Base-by-base conservation (phyloP, 2,329 filamentous ascomycete species). In the Botrytis porri region DNA sequence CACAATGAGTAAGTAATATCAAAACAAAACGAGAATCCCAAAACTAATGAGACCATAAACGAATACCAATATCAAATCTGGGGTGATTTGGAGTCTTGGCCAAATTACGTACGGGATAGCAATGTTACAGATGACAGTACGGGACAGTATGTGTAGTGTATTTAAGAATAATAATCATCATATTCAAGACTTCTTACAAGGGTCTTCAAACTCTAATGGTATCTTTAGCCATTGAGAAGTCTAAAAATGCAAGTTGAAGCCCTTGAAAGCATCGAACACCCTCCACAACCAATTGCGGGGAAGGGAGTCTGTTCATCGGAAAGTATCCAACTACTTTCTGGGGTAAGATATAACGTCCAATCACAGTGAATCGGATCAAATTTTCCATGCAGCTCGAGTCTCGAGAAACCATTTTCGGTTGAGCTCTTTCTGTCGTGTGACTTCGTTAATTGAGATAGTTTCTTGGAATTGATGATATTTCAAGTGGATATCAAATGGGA, bases 281-380 rank as follows among this genome's bases (percentile, higher is more conserved):
- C 48, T 57, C n/a, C 48, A 57, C 25, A 67, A 25, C 65, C 48
- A 57, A 67, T 67, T 57, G 65, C 35, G 48, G 64, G 64, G 64
- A 67, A 67, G 25, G 25, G 22, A 35, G 32, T 25, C 25, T 57
- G 37, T 57, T 22, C 10, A 29, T 41, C 48, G 37, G 48, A n/a
- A 57, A 57, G 65, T 57, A 57, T 57, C 37, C 22, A 29, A 25
- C 29, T 41, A 29, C 48, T 57, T 57, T 67, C 65, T 57, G 48
- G 48, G 48, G 65, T 41, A 67, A 41, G 14, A 57, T 7, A 3
- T 7, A 41, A 54, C 10, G 35, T 32, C 35, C 65, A 57, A 67
- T 67, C 2, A 32, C 10, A 37, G 48, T 48, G 37, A 57, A 67
- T 39, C 29, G 35, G 22, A 62, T 25, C 39, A 14, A 29, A 32